Evolutionary conservation across 345 rosid species (phyloP), one percentile per base, ranked within the genome.

Genomic region (Linum tenue): DNA sequence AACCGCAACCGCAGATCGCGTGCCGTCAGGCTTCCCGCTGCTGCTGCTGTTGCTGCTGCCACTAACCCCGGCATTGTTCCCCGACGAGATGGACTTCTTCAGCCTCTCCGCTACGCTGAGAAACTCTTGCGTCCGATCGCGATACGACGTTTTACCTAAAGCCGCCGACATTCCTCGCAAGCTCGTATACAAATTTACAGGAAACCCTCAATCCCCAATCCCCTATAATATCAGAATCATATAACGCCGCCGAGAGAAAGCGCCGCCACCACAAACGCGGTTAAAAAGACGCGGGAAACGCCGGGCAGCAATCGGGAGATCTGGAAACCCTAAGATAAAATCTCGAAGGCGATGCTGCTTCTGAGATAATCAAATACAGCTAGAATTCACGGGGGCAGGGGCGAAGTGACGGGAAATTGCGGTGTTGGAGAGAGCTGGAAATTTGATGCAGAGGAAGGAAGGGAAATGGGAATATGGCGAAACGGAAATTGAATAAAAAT

Each of bases 71-170:
- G 77, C 84, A 64, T 80, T 64, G 66, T 60, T 42, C 39, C 72
- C 75, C 65, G 72, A 77, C 31, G 82, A 60, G 39, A 68, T 63
- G 2, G 84, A 77, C 75, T 80, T 80, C 81, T 76, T 81, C 35
- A 77, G 68, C 55, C 69, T 86, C 73, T 86, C 92, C 5, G 77
- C 86, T 64, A 86, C 69, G 65, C 77, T 65, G 31, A 71, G 70
- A 62, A 88, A 88, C 76, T 86, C 96, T 41, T 73, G 80, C 64
- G 92, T 84, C 59, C 96, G 85, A 74, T 88, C 96, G 66, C 96
- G 80, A 64, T 56, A 81, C 50, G 96, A 84, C 39, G 84, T 75
- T 73, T 83, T 83, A 56, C 76, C 82, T 60, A 79, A 72, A 10
- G 37, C 55, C 37, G 64, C 59, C 64, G 69, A 63, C 75, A 67